These are phyloP conservation scores for Baudoinia panamericana DNA, from an alignment of 495 filamentous ascomycete genomes.

Conservation along the genomic window DNA sequence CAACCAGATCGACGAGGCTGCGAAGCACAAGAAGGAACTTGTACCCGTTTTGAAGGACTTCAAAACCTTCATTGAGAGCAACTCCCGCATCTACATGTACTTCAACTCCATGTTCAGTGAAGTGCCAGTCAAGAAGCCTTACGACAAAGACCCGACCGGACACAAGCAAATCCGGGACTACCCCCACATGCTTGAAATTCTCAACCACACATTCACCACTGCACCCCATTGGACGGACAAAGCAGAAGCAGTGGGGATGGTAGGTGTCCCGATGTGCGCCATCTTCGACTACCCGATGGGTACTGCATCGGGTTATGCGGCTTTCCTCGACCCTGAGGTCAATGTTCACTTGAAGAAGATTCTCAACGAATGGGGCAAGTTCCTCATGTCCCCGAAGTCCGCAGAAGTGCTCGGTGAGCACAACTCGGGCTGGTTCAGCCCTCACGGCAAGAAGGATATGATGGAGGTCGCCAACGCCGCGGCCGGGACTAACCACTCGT, in stretches of 20 bases:
- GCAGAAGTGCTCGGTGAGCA: slow-evolving; percentile 41
- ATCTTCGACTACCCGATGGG: slow-evolving; percentile 63
- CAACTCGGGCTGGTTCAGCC: slow-evolving; percentile 49
- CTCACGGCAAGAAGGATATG: slow-evolving; percentile 33
- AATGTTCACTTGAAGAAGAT: slow-evolving; percentile 56
- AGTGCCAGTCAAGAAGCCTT: slow-evolving; percentile 44
- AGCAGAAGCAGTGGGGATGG: slow-evolving; percentile 42
- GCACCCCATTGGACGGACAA: slow-evolving; percentile 49
- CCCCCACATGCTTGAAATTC: slow-evolving; percentile 47
- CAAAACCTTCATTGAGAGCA: slow-evolving; percentile 35
- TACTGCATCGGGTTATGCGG: slow-evolving; percentile 50
- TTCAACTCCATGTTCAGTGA: slow-evolving; percentile 40
- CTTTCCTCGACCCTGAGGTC: slow-evolving; percentile 53
- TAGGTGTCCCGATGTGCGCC: slow-evolving; percentile 48
- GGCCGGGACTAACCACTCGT: slow-evolving; percentile 31
- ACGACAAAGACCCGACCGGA: slow-evolving; percentile 48
- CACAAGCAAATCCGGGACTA: slow-evolving; percentile 49
- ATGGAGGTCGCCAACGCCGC: slow-evolving; percentile 37
- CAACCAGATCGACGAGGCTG: slow-evolving; percentile 34
- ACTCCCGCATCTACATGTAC: slow-evolving; percentile 23
- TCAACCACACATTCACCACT: slow-evolving; percentile 50
- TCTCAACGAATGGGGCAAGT: slow-evolving; percentile 54
- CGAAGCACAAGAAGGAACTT: slow-evolving; percentile 33
- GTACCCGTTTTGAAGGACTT: slow-evolving; percentile 34
- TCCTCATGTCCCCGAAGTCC: slow-evolving; percentile 40